phyloP scores from a whole-genome alignment of 2,329 filamentous ascomycete genomes.

The Monilinia fructigena region DNA sequence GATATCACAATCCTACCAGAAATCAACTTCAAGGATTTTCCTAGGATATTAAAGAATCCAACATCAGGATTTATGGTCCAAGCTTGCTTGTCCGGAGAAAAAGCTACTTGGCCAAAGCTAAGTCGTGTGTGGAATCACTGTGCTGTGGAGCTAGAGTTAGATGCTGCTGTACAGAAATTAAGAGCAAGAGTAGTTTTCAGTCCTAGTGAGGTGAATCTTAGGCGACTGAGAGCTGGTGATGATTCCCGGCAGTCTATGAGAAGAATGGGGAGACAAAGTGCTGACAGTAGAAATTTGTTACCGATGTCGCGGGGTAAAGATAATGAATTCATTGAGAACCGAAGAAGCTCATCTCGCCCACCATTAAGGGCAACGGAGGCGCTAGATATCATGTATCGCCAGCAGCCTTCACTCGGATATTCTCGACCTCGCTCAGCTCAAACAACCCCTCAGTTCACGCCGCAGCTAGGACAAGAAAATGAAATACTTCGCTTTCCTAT shows the following conservation, averaged over 20 bases:
- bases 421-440: slow-evolving; percentile 26
- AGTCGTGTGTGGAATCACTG: slow-evolving; percentile 82
- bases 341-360: slow-evolving; percentile 29
- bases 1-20: slow-evolving; percentile 93
- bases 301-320: slow-evolving; percentile 21
- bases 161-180: slow-evolving; percentile 68
- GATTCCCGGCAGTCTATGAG: slow-evolving; percentile 22
- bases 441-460: slow-evolving; percentile 27
- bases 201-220: slow-evolving; percentile 38
- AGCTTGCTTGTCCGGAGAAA: slow-evolving; percentile 73
- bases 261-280: slow-evolving; percentile 29
- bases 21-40: slow-evolving; percentile 70
- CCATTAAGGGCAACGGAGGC: slow-evolving; percentile 30
- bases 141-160: slow-evolving; percentile 82
- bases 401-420: slow-evolving; percentile 24
- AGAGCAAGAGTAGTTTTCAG: slow-evolving; percentile 57
- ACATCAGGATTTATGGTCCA: slow-evolving; percentile 82
- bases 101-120: slow-evolving; percentile 88
- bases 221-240: slow-evolving; percentile 33
- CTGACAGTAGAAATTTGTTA: slow-evolving; percentile 30
- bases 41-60: slow-evolving; percentile 78
- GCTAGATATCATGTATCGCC: slow-evolving; percentile 25
- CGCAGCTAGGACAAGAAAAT: slow-evolving; percentile 21
- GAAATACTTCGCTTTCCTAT: slow-evolving; percentile 26
- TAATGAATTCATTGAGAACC: slow-evolving; percentile 23